Percentiles rank a stretch among this genome's conserved stretches.
phyloP scores from a whole-genome alignment of 2,329 filamentous ascomycete genomes.

The Paracamarosporium sp. region DNA sequence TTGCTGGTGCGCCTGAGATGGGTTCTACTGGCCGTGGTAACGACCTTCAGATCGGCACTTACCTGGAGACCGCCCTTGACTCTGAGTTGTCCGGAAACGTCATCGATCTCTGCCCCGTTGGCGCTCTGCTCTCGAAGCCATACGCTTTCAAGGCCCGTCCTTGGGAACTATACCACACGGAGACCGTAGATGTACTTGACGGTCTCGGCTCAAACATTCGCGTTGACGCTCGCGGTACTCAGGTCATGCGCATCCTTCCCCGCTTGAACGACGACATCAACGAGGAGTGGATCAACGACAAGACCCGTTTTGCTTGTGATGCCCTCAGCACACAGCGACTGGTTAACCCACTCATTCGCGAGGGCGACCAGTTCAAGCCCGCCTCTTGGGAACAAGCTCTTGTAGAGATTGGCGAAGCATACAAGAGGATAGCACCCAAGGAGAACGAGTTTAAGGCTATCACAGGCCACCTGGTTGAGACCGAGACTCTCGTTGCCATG shows the following conservation, averaged over 20 bases:
- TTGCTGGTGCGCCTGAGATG: slow-evolving; percentile 93
- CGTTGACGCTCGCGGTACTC: slow-evolving; percentile 88
- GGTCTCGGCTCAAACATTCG: slow-evolving; percentile 93
- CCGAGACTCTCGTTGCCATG: slow-evolving; percentile 92
- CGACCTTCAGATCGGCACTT: slow-evolving; percentile 97
- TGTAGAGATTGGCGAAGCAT: slow-evolving; percentile 82
- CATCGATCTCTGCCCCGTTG: slow-evolving; percentile 97
- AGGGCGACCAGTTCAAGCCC: slow-evolving; percentile 88
- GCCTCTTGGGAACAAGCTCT: slow-evolving; percentile 96
- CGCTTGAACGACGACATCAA: slow-evolving; percentile 97
- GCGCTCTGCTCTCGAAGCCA: slow-evolving; percentile 94
- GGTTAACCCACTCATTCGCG: slow-evolving; percentile 88
- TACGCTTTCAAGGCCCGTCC: slow-evolving; percentile 96
- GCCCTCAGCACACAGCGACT: slow-evolving; percentile 95
- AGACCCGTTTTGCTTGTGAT: slow-evolving; percentile 94
- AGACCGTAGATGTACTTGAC: slow-evolving; percentile 94
- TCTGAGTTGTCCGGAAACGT: slow-evolving; percentile 96
- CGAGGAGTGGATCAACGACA: slow-evolving; percentile 99
- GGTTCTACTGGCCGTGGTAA: slow-evolving; percentile 95
- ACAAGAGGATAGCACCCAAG: slow-evolving; percentile 78
- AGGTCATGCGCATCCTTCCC: slow-evolving; percentile 94
- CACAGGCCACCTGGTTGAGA: slow-evolving; percentile 88
- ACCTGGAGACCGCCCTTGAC: slow-evolving; percentile 92
- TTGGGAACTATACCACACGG: slow-evolving; percentile 96
- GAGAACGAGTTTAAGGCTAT: slow-evolving; percentile 96